These are phyloP conservation scores for Megacollybia marginata DNA, from an alignment of 768 basidiomycete genomes.

Conservation along the genomic window DNA sequence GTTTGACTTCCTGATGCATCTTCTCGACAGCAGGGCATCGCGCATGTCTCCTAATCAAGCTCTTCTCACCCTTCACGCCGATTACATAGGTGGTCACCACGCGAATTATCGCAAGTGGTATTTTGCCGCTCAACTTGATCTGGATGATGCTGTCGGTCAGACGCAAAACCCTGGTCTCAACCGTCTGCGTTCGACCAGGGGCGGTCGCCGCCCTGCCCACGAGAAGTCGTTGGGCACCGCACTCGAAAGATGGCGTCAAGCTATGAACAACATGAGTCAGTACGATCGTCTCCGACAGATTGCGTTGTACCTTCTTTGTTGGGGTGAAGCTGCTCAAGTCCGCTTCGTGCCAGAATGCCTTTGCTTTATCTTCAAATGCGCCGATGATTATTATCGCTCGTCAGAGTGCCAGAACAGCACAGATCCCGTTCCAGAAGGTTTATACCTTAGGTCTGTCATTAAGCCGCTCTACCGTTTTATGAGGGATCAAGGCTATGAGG, in stretches of 20 bases:
- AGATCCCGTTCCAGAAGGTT: constrained; percentile 89
- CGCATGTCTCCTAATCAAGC: constrained; percentile 97
- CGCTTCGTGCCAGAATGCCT: constrained; percentile 94
- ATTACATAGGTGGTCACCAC: constrained; percentile 97
- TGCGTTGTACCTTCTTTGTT: constrained; percentile 89
- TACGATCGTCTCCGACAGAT: constrained; percentile 97
- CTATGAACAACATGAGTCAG: constrained; percentile 98
- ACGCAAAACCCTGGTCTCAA: constrained; percentile 86
- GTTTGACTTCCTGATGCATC: constrained; percentile 98
- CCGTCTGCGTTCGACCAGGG: constrained; percentile 68
- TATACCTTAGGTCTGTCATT: constrained; percentile 86
- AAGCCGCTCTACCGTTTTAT: constrained; percentile 96
- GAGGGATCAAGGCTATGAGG: constrained; percentile 96
- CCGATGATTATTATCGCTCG: constrained; percentile 98
- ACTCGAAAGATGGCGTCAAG: constrained; percentile 89
- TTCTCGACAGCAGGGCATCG: constrained; percentile 92
- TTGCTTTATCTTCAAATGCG: constrained; percentile 99
- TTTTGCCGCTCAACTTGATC: constrained; percentile 96
- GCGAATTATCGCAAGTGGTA: constrained; percentile 99
- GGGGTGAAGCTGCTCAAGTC: constrained; percentile 98
- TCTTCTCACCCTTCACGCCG: constrained; percentile 90
- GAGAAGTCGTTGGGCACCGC: constrained; percentile 73
- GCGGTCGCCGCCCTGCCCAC: constrained; percentile 42
- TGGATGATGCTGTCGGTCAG: constrained; percentile 94
- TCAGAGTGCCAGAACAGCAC: constrained; percentile 94